Conservation (phyloP, 2,329 filamentous ascomycete genomes). For the Ophiostoma sp. region DNA sequence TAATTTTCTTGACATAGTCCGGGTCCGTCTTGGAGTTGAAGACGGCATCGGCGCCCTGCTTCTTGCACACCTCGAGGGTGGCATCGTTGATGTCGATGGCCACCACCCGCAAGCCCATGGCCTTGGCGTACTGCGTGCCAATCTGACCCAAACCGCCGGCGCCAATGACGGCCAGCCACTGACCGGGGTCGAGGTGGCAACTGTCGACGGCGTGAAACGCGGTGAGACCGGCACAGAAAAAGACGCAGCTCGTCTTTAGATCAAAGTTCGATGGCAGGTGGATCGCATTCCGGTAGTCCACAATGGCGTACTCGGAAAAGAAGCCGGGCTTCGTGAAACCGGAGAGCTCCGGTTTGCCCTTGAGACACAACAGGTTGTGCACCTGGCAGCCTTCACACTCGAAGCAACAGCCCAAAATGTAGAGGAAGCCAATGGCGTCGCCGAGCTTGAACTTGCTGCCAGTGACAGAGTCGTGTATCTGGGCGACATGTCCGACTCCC, state of each 20-base stretch:
- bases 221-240: slow-evolving; percentile 53
- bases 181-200: slow-evolving; percentile 36
- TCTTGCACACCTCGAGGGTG: slow-evolving; percentile 42
- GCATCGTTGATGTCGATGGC: slow-evolving; percentile 46
- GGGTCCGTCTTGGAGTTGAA: slow-evolving; percentile 44
- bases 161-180: slow-evolving; percentile 45
- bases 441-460: slow-evolving; percentile 43
- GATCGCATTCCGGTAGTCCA: slow-evolving; percentile 47
- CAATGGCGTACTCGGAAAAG: slow-evolving; percentile 49
- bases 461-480: slow-evolving; percentile 38
- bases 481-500: slow-evolving; percentile 46
- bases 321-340: slow-evolving; percentile 48
- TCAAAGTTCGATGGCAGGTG: slow-evolving; percentile 40
- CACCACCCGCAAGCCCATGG: slow-evolving; percentile 45
- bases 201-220: slow-evolving; percentile 42
- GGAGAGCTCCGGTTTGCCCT: slow-evolving; percentile 41
- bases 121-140: slow-evolving; percentile 47
- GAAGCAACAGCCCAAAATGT: slow-evolving; percentile 48
- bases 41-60: slow-evolving; percentile 44
- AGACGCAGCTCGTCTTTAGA: slow-evolving; percentile 40
- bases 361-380: slow-evolving; percentile 45
- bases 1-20: slow-evolving; percentile 42
- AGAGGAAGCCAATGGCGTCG: slow-evolving; percentile 48
- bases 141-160: slow-evolving; percentile 48
- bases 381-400: slow-evolving; percentile 49